Base-by-base conservation (phyloP, 176 grass and related monocot genomes). In the Poa annua region DNA sequence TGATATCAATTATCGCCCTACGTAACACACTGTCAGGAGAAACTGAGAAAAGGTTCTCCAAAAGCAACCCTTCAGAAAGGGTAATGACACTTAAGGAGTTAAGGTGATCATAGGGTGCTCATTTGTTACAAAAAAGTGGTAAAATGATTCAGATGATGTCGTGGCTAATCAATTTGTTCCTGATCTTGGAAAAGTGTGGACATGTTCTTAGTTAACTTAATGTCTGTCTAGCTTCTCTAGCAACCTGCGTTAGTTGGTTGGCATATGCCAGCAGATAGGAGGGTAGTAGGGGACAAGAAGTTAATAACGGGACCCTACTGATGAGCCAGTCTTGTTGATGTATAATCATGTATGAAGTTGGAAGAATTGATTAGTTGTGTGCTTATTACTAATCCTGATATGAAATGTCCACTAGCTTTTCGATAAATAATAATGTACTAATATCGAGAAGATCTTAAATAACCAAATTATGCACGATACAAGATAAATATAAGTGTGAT, bases 281-380 rank as follows among this genome's bases (percentile, higher is more conserved):
- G 6, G 52, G 6, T 71, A 73, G 15, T 48, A 69, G 6, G 52
- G 6, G 42, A 53, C 35, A 52, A 63, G 29, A 80, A 53, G 53
- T 83, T 60, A 42, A 32, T 42, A 53, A 42, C 7, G 25, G 52
- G 26, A 72, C 55, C 56, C 6, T 78, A 8, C 35, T 56, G 44
- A 66, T 2, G 14, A 62, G 47, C 8, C 20, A 53, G 48, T 71
- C 47, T 10, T 13, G 55, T 80, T 55, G 69, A 73, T 38, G 65
- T 45, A 78, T 24, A 51, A 74, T 74, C 69, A 74, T 74, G 45
- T 8, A 35, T 34, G 45, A 81, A 65, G 61, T 81, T 78, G 53
- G 41, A 80, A 78, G 1, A 67, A 66, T 35, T 42, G 41, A 42
- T 42, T 42, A 8, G 41, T 42, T 42, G 41, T 42, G 41, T 42